Conservation (phyloP, 495 filamentous ascomycete species). For the Immersiella caudata region DNA sequence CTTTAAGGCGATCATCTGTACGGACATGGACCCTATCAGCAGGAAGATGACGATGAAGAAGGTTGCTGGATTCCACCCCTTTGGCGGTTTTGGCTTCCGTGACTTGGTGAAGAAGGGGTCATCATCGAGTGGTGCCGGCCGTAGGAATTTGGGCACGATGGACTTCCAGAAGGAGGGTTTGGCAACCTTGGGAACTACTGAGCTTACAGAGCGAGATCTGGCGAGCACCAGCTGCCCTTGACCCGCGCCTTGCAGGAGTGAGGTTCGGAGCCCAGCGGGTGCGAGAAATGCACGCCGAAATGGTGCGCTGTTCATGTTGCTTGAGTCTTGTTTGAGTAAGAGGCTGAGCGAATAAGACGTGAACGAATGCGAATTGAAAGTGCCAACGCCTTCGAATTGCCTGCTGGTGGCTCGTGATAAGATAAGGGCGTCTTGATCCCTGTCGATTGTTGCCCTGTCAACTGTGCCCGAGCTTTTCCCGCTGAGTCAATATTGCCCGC, state of each 20-base stretch:
- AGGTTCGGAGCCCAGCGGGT: neutral
- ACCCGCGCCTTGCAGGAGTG: neutral
- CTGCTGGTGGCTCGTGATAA: slow-evolving; percentile 1
- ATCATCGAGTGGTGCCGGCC: slow-evolving; percentile 17
- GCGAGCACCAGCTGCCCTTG: neutral
- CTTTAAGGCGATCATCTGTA: slow-evolving; percentile 82
- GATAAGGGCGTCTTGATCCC: neutral
- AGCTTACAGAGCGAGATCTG: slow-evolving; percentile 27
- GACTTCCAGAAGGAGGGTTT: slow-evolving; percentile 71
- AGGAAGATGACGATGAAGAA: slow-evolving; percentile 91
- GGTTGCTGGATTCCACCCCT: slow-evolving; percentile 89
- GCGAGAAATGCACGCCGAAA: slow-evolving; percentile 13
- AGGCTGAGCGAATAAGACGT: no score
- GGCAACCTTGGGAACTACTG: slow-evolving; percentile 56
- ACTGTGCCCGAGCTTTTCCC: slow-evolving; percentile 16
- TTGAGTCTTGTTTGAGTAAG: neutral
- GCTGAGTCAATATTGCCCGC: slow-evolving; percentile 24
- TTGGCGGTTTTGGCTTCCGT: slow-evolving; percentile 50
- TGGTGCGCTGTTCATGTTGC: slow-evolving; percentile 23
- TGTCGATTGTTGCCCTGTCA: no score
- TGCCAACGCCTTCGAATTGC: neutral
- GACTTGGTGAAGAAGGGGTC: neutral
- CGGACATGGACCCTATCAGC: slow-evolving; percentile 90
- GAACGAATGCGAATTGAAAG: slow-evolving; percentile 2
- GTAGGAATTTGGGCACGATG: slow-evolving; percentile 60